Base-by-base conservation (phyloP, 148 eudicot species). In the Fagopyrum esculentum region DNA sequence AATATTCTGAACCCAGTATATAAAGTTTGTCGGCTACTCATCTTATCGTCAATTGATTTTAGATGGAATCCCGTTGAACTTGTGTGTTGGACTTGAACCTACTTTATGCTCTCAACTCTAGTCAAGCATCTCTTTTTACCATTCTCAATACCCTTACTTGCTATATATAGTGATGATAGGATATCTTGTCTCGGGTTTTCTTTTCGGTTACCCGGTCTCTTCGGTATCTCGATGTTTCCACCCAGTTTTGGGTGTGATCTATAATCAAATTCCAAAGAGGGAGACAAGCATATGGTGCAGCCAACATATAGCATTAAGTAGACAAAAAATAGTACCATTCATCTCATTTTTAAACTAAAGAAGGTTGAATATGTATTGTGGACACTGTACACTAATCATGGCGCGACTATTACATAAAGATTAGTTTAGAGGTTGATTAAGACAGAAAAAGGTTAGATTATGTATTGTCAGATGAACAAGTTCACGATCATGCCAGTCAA, bases 341-440 rank as follows among this genome's bases (percentile, higher is more conserved):
- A 61, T 61, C 68, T 61, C 43, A 57, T 57, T 57, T 49, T 19
- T 12, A 3, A 35, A 35, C 3, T 35, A 2, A 73, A 40, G 26
- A 12, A 60, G 47, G 45, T 73, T 73, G 75, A 73, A 52, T 73
- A 30, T 73, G 43, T 73, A n/a, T 73, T 73, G 61, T 26, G 61
- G 61, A 43, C 59, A 50, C 40, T 73, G 48, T 29, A 51, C 75
- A 11, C 9, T 60, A 52, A 73, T 29, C 44, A 59, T 59, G 40
- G 26, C 43, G 15, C 44, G 26, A 61, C 43, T 61, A 19, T 9
- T 59, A 19, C 12, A 26, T 26, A 29, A 9, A 61, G 3, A 11
- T 22, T 51, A 54, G 57, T 26, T 51, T 73, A 73, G 68, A 73
- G 46, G 43, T 51, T 51, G 11, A 73, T 43, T 22, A 52, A 26